Evolutionary conservation across 2,329 filamentous ascomycete species (phyloP).

Genomic region (Phoma sp.): DNA sequence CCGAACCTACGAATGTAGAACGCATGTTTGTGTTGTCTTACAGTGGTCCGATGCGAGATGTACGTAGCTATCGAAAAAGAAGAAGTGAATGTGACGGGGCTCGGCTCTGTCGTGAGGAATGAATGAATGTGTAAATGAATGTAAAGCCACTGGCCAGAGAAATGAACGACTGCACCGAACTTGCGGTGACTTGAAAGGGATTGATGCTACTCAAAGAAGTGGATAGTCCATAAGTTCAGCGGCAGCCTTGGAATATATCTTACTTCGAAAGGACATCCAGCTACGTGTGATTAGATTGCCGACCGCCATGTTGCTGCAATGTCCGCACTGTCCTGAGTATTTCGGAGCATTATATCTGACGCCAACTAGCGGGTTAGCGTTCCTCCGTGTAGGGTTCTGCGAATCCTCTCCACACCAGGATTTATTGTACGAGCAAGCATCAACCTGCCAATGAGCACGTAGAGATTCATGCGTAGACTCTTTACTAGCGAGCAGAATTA

Average conservation of each 20-base stretch:
- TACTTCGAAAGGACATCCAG: neutral
- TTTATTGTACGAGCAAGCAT: neutral
- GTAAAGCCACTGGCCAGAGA: constrained; percentile 16
- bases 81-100: constrained; percentile 7
- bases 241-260: constrained; percentile 12
- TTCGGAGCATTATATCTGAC: constrained; percentile 16
- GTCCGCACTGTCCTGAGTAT: constrained; percentile 15
- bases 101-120: constrained; percentile 12
- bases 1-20: constrained; percentile 17
- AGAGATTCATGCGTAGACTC: neutral
- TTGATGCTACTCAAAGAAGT: constrained; percentile 7
- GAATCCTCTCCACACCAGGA: constrained; percentile 3
- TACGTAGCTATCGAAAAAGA: neutral
- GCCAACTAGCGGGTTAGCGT: constrained; percentile 9
- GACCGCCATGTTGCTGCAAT: constrained; percentile 6
- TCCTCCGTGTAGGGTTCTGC: neutral
- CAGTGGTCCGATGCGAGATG: neutral
- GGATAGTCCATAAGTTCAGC: constrained; percentile 4
- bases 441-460: neutral
- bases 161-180: constrained; percentile 22
- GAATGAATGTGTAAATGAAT: constrained; percentile 20
- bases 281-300: constrained; percentile 7
- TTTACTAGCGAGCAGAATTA: neutral
- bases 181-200: constrained; percentile 17
- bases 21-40: constrained; percentile 10